Evolutionary conservation across 139 green algal genomes (phyloP).

Genomic region (Micractinium sp.): DNA sequence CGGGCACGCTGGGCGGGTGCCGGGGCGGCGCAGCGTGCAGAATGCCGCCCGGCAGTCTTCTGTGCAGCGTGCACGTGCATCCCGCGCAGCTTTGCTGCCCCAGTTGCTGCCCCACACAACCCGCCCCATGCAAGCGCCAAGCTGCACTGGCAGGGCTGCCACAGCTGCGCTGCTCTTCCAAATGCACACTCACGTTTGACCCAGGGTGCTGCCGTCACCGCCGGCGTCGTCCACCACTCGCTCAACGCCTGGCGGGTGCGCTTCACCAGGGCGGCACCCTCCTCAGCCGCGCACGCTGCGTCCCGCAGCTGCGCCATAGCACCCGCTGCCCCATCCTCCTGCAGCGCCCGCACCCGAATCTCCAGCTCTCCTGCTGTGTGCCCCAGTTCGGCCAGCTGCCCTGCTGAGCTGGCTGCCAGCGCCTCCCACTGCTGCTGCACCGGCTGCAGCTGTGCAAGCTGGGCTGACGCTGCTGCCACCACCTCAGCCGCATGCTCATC

Average conservation of each 20-base stretch:
- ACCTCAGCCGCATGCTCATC: background rate
- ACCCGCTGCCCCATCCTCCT: background rate
- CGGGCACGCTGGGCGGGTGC: background rate
- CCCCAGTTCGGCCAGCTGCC: background rate
- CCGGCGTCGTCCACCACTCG: slow-evolving; percentile 16
- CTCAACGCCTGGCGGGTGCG: slow-evolving; percentile 19
- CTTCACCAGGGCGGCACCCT: background rate
- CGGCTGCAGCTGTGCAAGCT: slow-evolving; percentile 11
- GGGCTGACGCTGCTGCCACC: background rate
- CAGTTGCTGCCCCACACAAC: too few relatives aligned
- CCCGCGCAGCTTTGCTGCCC: too few relatives aligned
- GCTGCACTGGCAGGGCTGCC: background rate
- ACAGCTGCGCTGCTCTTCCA: background rate
- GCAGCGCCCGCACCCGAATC: background rate
- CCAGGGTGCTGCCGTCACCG: slow-evolving; percentile 8
- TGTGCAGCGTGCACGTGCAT: background rate
- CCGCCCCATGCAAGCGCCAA: background rate
- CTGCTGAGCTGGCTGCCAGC: background rate
- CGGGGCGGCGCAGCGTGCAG: background rate
- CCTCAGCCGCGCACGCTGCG: background rate
- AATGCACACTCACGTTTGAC: slow-evolving; percentile 7
- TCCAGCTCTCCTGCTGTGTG: background rate
- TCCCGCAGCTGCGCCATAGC: background rate
- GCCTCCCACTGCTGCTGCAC: slow-evolving; percentile 2
- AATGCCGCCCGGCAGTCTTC: background rate